Conservation (phyloP, 2,329 filamentous ascomycete genomes). For the Rhinocladiella similis region DNA sequence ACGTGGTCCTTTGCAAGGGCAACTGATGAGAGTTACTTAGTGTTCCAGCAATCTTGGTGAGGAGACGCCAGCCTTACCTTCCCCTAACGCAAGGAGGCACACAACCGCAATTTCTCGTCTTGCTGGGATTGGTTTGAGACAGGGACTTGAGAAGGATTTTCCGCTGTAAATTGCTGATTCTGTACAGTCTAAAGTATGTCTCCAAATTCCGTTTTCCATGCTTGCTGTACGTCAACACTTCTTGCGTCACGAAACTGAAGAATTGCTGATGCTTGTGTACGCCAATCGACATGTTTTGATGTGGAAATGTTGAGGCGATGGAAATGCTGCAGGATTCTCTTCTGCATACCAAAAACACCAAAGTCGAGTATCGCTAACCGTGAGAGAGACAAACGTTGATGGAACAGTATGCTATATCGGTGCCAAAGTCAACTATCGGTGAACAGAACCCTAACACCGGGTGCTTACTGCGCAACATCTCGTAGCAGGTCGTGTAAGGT, state of each 20-base stretch:
- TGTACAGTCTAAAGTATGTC: background rate
- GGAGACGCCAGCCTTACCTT: slow-evolving; percentile 3
- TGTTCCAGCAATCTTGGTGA: background rate
- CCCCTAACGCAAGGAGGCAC: slow-evolving; percentile 19
- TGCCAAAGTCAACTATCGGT: too few relatives aligned
- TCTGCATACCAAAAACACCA: too few relatives aligned
- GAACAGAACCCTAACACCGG: background rate
- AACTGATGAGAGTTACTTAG: slow-evolving; percentile 8
- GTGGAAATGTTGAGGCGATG: too few relatives aligned
- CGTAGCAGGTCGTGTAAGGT: background rate
- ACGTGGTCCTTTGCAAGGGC: slow-evolving; percentile 17
- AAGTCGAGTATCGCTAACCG: too few relatives aligned
- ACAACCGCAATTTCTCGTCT: slow-evolving; percentile 23
- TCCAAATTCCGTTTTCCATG: too few relatives aligned
- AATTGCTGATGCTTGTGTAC: too few relatives aligned
- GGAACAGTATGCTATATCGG: too few relatives aligned
- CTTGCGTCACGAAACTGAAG: too few relatives aligned
- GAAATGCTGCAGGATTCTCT: too few relatives aligned
- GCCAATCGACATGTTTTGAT: too few relatives aligned
- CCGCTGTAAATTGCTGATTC: background rate
- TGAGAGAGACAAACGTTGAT: too few relatives aligned
- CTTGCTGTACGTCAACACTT: too few relatives aligned
- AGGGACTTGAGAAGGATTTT: background rate
- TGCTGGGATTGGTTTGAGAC: background rate
- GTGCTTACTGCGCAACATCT: background rate